Evolutionary conservation across 2,329 filamentous ascomycete genomes (phyloP), one percentile per base, ranked within the genome.

Genomic region (Penicillium sp.): DNA sequence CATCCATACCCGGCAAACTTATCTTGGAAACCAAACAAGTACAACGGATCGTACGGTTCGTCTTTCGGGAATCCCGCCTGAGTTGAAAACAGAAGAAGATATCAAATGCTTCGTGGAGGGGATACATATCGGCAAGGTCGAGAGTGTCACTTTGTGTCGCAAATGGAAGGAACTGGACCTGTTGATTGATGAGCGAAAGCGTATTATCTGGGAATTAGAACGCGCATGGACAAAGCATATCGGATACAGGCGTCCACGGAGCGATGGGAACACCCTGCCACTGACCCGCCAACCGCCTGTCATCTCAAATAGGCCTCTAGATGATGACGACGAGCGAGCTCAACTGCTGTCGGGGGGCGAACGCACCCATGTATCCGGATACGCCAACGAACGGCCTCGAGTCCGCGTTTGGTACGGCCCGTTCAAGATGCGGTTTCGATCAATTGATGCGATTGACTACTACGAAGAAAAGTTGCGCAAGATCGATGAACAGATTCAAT

Each of bases 11-110:
- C 83, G 95, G 24, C 95, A 99, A 73, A 87, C 92, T 57, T 99
- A 97, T 70, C 82, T 99, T 10, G 95, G 95, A 13, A 91, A 88
- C 22, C 93, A 98, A 74, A 93, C 90, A 0, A 98, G 93, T n/a
- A 86, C 97, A 51, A 98, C 95, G 1, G 95, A 99, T 75, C 87
- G 93, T 31, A 99, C 95, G 0, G 93, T 99, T 67, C 88, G 91
- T 24, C 78, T 99, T 19, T 95, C 93, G 0, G 93, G 93, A 0
- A 93, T 99, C 22, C 95, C 96, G 0, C 71, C 75, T 3, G 87
- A 93, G 24, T 77, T 98, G 57, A 85, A 90, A 56, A 89, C 89
- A 0, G 93, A 98, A 72, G 84, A 86, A 10, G 88, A 88, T 66
- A 91, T 99, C 64, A 95, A 91, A 71, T 82, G 90, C 3, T 88